Conservation (phyloP, 78 protist species). For the Blattamonas nauphoetae region DNA sequence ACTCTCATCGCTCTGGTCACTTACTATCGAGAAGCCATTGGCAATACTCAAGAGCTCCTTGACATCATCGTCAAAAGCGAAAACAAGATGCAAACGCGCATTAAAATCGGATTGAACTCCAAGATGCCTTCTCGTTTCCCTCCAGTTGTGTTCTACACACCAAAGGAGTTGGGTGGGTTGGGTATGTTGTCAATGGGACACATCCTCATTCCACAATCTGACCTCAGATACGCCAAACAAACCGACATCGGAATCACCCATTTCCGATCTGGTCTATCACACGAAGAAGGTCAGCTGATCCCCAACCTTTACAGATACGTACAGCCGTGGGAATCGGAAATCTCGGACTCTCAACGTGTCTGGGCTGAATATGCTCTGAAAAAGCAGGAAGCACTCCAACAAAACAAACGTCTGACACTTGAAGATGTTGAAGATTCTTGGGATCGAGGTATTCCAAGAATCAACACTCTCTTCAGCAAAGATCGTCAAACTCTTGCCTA, state of each 20-base stretch:
- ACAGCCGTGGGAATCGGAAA: constrained; percentile 97
- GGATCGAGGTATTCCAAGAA: constrained; percentile 97
- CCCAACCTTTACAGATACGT: constrained; percentile 97
- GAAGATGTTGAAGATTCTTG: constrained; percentile 97
- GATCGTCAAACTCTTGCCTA: constrained; percentile 90
- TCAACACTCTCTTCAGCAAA: constrained; percentile 94
- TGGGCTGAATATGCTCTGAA: constrained; percentile 94
- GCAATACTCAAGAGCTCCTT: constrained; percentile 79
- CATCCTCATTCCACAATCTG: constrained; percentile 96
- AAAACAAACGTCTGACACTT: constrained; percentile 87
- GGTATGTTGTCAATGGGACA: constrained; percentile 99
- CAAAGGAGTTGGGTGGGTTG: constrained; percentile 98
- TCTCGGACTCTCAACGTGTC: constrained; percentile 93
- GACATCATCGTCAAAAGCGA: constrained; percentile 97
- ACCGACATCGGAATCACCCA: constrained; percentile 89
- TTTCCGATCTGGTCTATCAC: constrained; percentile 93
- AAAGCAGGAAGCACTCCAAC: constrained; percentile 84
- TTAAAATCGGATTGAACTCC: constrained; percentile 97
- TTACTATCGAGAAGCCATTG: constrained; percentile 92
- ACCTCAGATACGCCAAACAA: constrained; percentile 84
- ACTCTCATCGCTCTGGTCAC: constrained; percentile 91
- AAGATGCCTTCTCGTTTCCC: constrained; percentile 99
- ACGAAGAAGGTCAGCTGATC: constrained; percentile 92
- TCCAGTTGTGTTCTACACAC: constrained; percentile 94
- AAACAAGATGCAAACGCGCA: constrained; percentile 98